Percentiles rank a stretch among this genome's conserved stretches.
These are phyloP conservation scores for Schizosaccharomyces osmophilus DNA, from an alignment of 805 yeast species.

Conservation along the genomic window DNA sequence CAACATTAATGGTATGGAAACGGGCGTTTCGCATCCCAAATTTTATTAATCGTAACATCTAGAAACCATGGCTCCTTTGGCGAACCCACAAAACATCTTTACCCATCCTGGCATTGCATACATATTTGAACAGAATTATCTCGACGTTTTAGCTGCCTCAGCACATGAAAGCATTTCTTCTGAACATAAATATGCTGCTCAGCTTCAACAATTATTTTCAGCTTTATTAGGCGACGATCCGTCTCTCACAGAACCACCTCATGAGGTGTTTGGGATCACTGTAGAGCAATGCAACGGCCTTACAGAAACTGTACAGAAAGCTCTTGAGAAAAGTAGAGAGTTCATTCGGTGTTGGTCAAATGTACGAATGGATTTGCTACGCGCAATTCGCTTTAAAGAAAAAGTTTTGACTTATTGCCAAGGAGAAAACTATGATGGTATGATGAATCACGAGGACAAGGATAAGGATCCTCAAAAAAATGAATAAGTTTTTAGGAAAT, in stretches of 20 bases:
- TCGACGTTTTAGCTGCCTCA: slow-evolving; percentile 40
- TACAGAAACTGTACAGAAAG: neutral
- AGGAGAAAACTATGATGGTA: neutral
- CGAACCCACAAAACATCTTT: neutral
- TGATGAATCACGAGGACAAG: too few relatives aligned
- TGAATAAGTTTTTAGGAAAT: too few relatives aligned
- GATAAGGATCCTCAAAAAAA: too few relatives aligned
- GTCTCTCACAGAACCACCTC: slow-evolving; percentile 9
- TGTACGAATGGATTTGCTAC: neutral
- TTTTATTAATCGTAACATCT: neutral
- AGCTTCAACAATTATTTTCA: slow-evolving; percentile 45
- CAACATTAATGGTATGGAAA: neutral
- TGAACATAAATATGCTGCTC: slow-evolving; percentile 57
- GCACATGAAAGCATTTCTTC: slow-evolving; percentile 54
- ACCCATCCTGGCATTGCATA: neutral
- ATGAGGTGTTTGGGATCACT: neutral
- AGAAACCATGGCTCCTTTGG: neutral
- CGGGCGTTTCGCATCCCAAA: neutral
- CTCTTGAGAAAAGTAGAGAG: neutral
- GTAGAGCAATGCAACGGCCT: neutral
- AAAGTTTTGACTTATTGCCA: slow-evolving; percentile 1
- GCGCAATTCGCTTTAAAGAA: neutral
- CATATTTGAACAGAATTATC: slow-evolving; percentile 16
- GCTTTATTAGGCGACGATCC: slow-evolving; percentile 77
- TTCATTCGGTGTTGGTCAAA: neutral